Base-by-base conservation (phyloP, 2,329 filamentous ascomycete genomes). In the Beauveria sp. region DNA sequence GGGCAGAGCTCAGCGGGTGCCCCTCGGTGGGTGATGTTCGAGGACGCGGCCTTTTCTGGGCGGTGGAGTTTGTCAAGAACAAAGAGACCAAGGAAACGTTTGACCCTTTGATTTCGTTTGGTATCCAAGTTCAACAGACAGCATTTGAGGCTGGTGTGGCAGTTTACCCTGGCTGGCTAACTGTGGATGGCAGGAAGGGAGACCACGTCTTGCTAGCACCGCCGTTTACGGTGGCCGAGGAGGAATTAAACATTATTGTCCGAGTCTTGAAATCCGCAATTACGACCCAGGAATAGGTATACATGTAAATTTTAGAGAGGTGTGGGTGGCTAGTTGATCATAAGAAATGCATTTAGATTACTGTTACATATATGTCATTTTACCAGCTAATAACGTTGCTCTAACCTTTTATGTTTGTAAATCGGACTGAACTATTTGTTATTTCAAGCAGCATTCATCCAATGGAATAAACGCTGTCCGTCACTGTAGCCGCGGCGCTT, bases 151-250 rank as follows among this genome's bases (percentile, higher is more conserved):
- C 69, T 16, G 70, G 71, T 0, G 67, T 81, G n/a, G 72, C 73
- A 8, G 69, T 90, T 3, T 91, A 90, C 69, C 84, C 85, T 1
- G 87, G 86, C 0, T 74, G 75, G 0, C 88, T 88, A 1, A 85
- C 84, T 0, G 82, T 77, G 0, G 85, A 80, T 66, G 79, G 89
- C 50, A 77, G 81, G 1, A 69, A 70, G 1, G 88, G 89, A 10
- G 89, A 93, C 68, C 87, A 90, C 70, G 76, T 91, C 42, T 78
- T 92, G 28, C 68, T 93, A 12, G 83, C 88, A 1, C 89, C 89
- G 5, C 80, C 89, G 1, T 91, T 86, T 72, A 90, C 83, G 50
- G 78, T 87, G 24, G 84, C 80, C 1, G 63, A 65, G 9, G 66
- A 66, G 14, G 66, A 74, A 38, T 20, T 74, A 7, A 34, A 53